Conservation (phyloP, 2,329 filamentous ascomycete genomes). For the Cercospora zeae-maydis region DNA sequence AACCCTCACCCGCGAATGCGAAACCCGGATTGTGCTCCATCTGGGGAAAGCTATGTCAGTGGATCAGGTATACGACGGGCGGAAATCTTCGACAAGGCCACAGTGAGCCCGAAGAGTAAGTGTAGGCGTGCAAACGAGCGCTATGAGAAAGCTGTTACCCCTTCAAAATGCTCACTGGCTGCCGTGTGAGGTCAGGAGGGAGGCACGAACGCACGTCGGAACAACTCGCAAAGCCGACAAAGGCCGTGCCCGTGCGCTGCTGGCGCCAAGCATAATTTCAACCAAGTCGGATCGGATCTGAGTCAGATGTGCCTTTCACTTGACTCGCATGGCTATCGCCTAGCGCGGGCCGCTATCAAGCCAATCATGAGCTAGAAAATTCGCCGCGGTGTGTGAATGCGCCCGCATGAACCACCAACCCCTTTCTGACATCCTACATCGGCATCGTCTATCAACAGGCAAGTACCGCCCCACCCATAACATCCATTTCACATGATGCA, state of each 20-base stretch:
- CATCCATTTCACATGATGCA: not conserved
- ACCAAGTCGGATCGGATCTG: not conserved
- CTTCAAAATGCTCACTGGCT: slow-evolving; percentile 16
- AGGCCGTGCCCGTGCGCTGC: not conserved
- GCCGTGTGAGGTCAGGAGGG: slow-evolving; percentile 5
- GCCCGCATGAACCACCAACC: not conserved
- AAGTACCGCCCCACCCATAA: not conserved
- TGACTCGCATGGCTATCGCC: not conserved
- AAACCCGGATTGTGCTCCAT: slow-evolving; percentile 10
- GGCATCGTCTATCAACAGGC: not conserved
- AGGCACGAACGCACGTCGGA: not conserved
- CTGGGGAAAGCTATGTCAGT: slow-evolving; percentile 8
- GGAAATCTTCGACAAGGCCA: slow-evolving; percentile 1
- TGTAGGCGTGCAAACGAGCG: slow-evolving; percentile 12
- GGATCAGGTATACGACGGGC: not conserved
- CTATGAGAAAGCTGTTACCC: slow-evolving; percentile 18
- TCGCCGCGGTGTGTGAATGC: not conserved
- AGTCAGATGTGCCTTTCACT: not conserved
- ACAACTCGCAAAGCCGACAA: slow-evolving; percentile 1
- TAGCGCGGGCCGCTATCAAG: not conserved
- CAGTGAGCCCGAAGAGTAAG: slow-evolving; percentile 20
- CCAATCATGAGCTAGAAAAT: not conserved
- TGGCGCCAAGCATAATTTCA: not conserved
- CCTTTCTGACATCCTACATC: not conserved
- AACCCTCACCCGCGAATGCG: slow-evolving; percentile 9